Base-by-base conservation (phyloP, 73 alveolate species). In the Strombidium stylifer region DNA sequence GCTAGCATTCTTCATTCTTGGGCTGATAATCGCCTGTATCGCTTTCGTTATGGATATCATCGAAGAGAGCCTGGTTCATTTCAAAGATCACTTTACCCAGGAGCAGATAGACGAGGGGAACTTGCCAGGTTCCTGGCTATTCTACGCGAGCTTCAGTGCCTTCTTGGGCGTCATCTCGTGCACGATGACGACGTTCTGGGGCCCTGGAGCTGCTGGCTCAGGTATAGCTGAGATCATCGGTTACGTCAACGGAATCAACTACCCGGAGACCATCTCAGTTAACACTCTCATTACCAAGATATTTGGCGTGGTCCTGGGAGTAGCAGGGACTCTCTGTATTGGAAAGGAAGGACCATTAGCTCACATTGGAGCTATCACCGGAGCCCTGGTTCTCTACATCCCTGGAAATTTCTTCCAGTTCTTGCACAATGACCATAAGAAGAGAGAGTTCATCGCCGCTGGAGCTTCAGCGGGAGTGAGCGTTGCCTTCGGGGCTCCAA, bases 291-390 rank as follows among this genome's bases (percentile, higher is more conserved):
- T 73, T 15, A 59, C 48, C 19, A 73, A 73, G 44, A 10, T 62
- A 1, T 24, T 64, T 47, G 86, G 80, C 1, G 50, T 73, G 12
- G 60, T 44, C 28, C 23, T 45, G 15, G 78, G 80, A 12, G 64
- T 73, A 3, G 68, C 73, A 3, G 78, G 71, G 27, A 71, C 73
- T 16, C 50, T 62, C 30, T 45, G 64, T 24, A 69, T 60, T 8
- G 86, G 86, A 21, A 73, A 61, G 39, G 86, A 73, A 37, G 86
- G 86, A 14, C 79, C 71, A 8, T 62, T 73, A 6, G 86, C 79
- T 23, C 86, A 73, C 30, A 73, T 73, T 7, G 86, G 86, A 12
- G 72, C 86, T 16, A 61, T 34, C 20, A 46, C 62, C 34, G 86
- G 86, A 27, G 52, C 32, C 12, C 3, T 73, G 6, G 44, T 46